These are phyloP conservation scores for Colletotrichum agaves DNA, from an alignment of 2,329 filamentous ascomycete genomes.

Conservation along the genomic window DNA sequence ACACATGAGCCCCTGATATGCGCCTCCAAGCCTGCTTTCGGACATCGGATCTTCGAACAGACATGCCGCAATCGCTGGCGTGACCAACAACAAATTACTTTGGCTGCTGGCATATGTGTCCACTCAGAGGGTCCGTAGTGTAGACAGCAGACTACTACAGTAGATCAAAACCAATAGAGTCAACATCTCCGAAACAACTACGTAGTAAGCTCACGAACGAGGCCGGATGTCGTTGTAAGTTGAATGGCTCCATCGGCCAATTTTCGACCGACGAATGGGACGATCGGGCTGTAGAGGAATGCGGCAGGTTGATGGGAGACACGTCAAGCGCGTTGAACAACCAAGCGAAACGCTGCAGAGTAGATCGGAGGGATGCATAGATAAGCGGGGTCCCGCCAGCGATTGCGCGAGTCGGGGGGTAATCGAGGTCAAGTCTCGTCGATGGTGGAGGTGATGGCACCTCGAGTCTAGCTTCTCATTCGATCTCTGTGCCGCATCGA, in stretches of 20 bases:
- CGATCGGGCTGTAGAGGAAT: slow-evolving; percentile 15
- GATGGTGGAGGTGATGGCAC: slow-evolving; percentile 7
- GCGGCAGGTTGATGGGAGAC: slow-evolving; percentile 26
- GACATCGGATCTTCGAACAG: slow-evolving; percentile 8
- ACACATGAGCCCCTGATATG: neutral
- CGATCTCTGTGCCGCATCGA: slow-evolving; percentile 17
- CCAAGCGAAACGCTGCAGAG: slow-evolving; percentile 5
- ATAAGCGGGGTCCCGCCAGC: slow-evolving; percentile 9
- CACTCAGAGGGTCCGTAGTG: neutral
- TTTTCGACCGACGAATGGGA: slow-evolving; percentile 21
- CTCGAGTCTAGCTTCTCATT: neutral
- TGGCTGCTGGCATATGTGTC: slow-evolving; percentile 1
- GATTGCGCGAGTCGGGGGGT: slow-evolving; percentile 22
- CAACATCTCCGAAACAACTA: slow-evolving; percentile 11
- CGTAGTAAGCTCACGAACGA: slow-evolving; percentile 2
- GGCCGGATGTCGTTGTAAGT: slow-evolving; percentile 5
- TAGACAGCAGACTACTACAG: neutral
- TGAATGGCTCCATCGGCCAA: slow-evolving; percentile 4
- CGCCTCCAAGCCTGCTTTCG: neutral
- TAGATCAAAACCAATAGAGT: slow-evolving; percentile 25
- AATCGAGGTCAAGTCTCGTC: slow-evolving; percentile 12
- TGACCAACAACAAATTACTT: slow-evolving; percentile 17
- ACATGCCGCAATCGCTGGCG: slow-evolving; percentile 12
- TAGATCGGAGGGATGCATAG: slow-evolving; percentile 24
- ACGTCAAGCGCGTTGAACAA: slow-evolving; percentile 25